Base-by-base conservation (phyloP, 345 rosid genomes). In the Populus tremula region DNA sequence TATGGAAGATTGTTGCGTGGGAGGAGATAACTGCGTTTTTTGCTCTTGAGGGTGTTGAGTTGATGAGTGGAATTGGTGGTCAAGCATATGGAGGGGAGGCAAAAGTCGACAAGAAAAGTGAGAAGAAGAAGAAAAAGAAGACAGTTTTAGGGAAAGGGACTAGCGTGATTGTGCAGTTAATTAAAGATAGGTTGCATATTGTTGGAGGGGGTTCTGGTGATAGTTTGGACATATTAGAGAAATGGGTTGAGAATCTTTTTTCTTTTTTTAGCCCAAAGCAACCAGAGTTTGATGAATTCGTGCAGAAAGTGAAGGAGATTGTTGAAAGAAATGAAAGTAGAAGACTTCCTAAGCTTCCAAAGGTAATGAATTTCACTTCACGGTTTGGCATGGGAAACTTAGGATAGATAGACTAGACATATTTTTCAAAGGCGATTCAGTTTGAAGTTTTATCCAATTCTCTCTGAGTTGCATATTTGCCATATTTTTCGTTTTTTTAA, bases 341-440 rank as follows among this genome's bases (percentile, higher is more conserved):
- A 80, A 89, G 98, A 84, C 90, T 91, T 47, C 98, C 98, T n/a
- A 96, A 96, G 90, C 88, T 91, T 80, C 91, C 95, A 2, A 90
- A 96, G 96, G 99, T 96, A 87, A 74, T 36, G 47, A 35, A 67
- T 59, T 18, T 21, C 33, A 49, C 7, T 35, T 67, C 67, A 11
- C 18, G 16, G 38, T 35, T 11, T 35, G 14, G 31, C 45, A 41
- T 41, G 45, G 13, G 45, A 12, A 41, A 41, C 45, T 41, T 41
- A 13, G 45, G 45, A 41, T 41, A 41, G 45, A 41, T 41, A 10
- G 45, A 41, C 45, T 41, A 41, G 45, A 41, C 45, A 41, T 41
- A 41, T 41, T 41, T 41, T 41, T 12, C 45, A 41, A 41, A 41
- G 45, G 45, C 45, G 45, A 41, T 41, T 47, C 18, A 12, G 5